phyloP scores from a whole-genome alignment of 1,139 yeast genomes.

The Lodderomyces metapsilosis region DNA sequence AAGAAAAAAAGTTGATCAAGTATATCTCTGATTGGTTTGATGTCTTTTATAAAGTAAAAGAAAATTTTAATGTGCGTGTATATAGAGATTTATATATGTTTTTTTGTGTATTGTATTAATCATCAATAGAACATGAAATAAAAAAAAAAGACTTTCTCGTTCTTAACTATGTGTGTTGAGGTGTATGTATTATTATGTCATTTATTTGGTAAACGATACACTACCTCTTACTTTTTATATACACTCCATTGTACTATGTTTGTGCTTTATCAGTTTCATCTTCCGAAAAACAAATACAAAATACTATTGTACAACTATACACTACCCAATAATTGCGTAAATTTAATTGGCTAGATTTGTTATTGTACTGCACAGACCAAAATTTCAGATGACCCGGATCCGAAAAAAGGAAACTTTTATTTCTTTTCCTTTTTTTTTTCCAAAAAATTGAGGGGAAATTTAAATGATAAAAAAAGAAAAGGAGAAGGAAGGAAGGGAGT shows the following conservation, averaged over 20 bases:
- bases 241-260: too few species aligned
- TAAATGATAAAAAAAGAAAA: not conserved
- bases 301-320: too few species aligned
- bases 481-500: too few species aligned
- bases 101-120: too few species aligned
- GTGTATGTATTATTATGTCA: constrained; percentile 1
- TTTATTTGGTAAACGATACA: not conserved
- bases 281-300: too few species aligned
- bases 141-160: not conserved
- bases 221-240: too few species aligned
- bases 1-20: too few species aligned
- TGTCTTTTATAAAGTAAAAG: too few species aligned
- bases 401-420: not conserved
- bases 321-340: constrained; percentile 2
- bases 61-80: not conserved
- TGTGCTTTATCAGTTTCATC: constrained; percentile 1
- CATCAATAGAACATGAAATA: not conserved
- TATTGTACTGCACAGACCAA: too few species aligned
- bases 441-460: not conserved
- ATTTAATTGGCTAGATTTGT: not conserved
- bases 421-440: not conserved
- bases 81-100: not conserved
- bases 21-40: too few species aligned
- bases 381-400: not conserved
- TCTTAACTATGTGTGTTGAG: not conserved